A percentile compares a stretch with the other conserved stretches of the same genome.
Conservation (phyloP, 192 early-diverging fungal species). For the Spizellomyces punctatus region DNA sequence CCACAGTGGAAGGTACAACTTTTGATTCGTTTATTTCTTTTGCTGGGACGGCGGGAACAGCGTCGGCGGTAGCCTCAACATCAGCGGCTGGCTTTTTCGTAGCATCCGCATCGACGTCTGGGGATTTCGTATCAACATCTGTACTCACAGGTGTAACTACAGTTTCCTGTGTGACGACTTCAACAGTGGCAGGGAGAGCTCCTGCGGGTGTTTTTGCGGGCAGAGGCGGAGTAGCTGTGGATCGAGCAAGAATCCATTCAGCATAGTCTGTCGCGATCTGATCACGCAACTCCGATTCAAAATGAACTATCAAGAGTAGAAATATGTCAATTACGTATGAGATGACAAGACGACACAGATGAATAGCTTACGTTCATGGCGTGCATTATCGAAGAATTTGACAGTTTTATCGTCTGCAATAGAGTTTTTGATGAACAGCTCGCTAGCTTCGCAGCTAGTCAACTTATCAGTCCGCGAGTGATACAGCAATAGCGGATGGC, state of each 20-base stretch:
- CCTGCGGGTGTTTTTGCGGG: background rate
- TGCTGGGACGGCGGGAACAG: too few relatives aligned
- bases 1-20: too few relatives aligned
- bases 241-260: conserved; percentile 1
- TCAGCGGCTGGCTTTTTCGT: too few relatives aligned
- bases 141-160: too few relatives aligned
- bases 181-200: too few relatives aligned
- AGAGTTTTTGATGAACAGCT: conserved; percentile 19
- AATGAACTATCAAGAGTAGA: background rate
- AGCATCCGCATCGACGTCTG: too few relatives aligned
- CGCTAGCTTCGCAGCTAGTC: background rate
- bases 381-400: conserved; percentile 6
- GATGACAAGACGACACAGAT: background rate
- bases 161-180: too few relatives aligned
- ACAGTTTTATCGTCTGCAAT: conserved; percentile 14
- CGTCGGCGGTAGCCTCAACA: too few relatives aligned
- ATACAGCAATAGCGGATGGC: background rate
- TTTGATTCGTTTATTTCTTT: too few relatives aligned
- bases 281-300: background rate
- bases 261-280: background rate
- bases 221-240: background rate
- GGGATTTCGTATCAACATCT: too few relatives aligned
- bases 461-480: background rate
- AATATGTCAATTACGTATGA: background rate
- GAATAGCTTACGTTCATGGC: conserved; percentile 25